Conservation (phyloP, 75 land plant species). For the Pinus taeda region DNA sequence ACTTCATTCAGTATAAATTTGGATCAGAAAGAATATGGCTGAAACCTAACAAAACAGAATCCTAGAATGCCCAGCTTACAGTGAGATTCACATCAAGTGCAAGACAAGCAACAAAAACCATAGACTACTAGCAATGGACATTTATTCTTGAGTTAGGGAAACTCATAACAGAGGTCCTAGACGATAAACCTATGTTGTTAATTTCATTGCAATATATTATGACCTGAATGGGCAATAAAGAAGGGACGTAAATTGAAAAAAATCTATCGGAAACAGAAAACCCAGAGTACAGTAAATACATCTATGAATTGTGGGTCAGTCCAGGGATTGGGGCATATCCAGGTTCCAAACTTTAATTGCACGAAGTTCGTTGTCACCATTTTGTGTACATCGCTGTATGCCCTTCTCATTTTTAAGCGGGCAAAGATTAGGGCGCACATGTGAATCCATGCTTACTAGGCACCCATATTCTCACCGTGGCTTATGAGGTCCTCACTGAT, state of each 20-base stretch:
- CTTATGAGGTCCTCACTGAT: not conserved
- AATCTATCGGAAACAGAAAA: not conserved
- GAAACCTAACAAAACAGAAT: not conserved
- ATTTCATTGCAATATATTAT: not conserved
- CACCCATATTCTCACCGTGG: no score
- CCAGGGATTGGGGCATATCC: not conserved
- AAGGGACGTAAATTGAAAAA: not conserved
- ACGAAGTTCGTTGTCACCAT: not conserved
- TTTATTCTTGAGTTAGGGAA: not conserved
- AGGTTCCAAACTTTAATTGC: no score
- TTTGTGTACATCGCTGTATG: not conserved
- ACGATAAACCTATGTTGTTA: not conserved
- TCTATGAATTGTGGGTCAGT: not conserved
- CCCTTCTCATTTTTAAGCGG: no score
- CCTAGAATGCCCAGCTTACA: not conserved
- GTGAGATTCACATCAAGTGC: not conserved
- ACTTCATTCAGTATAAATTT: no score
- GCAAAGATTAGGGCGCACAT: no score
- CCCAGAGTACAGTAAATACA: not conserved
- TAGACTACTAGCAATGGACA: not conserved
- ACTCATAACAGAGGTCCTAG: not conserved
- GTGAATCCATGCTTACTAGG: no score
- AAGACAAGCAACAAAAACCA: not conserved
- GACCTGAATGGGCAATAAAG: not conserved
- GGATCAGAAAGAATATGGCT: not conserved